Percentiles rank a stretch among this genome's conserved stretches.
phyloP scores from a whole-genome alignment of 768 basidiomycete genomes.

The Termitomyces titanicus region DNA sequence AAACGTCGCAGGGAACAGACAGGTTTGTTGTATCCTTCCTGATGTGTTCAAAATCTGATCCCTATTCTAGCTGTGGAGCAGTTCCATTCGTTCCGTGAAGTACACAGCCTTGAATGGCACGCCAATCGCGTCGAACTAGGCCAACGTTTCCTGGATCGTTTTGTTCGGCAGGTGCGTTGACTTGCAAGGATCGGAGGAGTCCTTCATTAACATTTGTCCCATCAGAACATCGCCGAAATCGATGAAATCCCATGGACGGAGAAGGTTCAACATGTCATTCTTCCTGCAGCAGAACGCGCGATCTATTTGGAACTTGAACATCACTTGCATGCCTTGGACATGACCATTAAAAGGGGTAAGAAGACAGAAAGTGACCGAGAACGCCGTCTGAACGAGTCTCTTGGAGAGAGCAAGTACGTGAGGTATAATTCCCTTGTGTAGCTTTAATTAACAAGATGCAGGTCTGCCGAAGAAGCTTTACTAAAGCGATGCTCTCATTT shows the following conservation, averaged over 20 bases:
- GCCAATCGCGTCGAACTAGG: conserved; percentile 80
- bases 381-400: conserved; percentile 78
- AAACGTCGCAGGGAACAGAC: conserved; percentile 84
- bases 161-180: conserved; percentile 70
- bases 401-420: conserved; percentile 85
- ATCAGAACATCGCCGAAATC: conserved; percentile 91
- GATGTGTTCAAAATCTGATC: conserved; percentile 12
- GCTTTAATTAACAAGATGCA: conserved; percentile 22
- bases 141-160: conserved; percentile 76
- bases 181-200: conserved; percentile 1
- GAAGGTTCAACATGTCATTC: conserved; percentile 57
- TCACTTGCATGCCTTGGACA: conserved; percentile 85
- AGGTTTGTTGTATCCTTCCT: conserved; percentile 35
- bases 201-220: neutral
- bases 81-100: conserved; percentile 96
- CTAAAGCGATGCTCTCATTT: conserved; percentile 96
- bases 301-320: conserved; percentile 96
- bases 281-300: conserved; percentile 91
- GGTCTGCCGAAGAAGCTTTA: conserved; percentile 88
- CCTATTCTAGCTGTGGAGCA: conserved; percentile 67
- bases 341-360: conserved; percentile 64
- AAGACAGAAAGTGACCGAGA: conserved; percentile 84
- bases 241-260: conserved; percentile 86
- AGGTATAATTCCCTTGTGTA: neutral
- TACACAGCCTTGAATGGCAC: conserved; percentile 91